These are phyloP conservation scores for Podaxis carcinomalis DNA, from an alignment of 768 basidiomycete genomes.

Conservation along the genomic window DNA sequence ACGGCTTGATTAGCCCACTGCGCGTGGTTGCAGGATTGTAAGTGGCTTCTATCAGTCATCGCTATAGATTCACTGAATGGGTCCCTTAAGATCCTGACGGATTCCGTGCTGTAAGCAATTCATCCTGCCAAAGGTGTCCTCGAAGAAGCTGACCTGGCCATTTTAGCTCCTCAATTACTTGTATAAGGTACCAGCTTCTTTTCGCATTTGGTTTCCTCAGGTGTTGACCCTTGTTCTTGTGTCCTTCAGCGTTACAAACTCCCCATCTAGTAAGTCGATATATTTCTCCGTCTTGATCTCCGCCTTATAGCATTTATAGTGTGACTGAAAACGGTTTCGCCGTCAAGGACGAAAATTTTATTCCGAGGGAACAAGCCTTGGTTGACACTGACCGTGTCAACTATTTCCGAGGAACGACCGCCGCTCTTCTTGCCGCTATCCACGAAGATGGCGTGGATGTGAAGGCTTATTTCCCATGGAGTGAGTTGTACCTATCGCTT, in stretches of 20 bases:
- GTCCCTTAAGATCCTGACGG: slow-evolving; percentile 50
- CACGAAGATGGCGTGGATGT: slow-evolving; percentile 61
- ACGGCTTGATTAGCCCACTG: slow-evolving; percentile 42
- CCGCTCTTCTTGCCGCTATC: slow-evolving; percentile 52
- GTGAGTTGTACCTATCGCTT: slow-evolving; percentile 29
- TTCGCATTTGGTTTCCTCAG: slow-evolving; percentile 9
- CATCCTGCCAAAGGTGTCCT: neutral
- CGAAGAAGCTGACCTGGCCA: neutral
- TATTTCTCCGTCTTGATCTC: neutral
- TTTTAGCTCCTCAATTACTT: slow-evolving; percentile 60
- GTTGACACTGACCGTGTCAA: slow-evolving; percentile 60
- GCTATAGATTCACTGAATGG: neutral
- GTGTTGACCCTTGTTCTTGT: slow-evolving; percentile 33
- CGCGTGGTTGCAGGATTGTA: slow-evolving; percentile 65
- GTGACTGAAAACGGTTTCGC: slow-evolving; percentile 77
- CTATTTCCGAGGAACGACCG: slow-evolving; percentile 60
- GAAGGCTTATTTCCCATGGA: slow-evolving; percentile 65
- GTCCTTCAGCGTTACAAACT: slow-evolving; percentile 31
- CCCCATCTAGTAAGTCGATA: slow-evolving; percentile 31
- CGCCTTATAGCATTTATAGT: slow-evolving; percentile 24
- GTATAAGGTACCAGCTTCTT: slow-evolving; percentile 45
- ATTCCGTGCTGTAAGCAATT: slow-evolving; percentile 50
- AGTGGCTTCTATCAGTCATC: slow-evolving; percentile 17
- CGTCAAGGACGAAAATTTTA: slow-evolving; percentile 56
- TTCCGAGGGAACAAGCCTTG: slow-evolving; percentile 49